Base-by-base conservation (phyloP, 2,329 filamentous ascomycete genomes). In the Ophiostoma quercus region DNA sequence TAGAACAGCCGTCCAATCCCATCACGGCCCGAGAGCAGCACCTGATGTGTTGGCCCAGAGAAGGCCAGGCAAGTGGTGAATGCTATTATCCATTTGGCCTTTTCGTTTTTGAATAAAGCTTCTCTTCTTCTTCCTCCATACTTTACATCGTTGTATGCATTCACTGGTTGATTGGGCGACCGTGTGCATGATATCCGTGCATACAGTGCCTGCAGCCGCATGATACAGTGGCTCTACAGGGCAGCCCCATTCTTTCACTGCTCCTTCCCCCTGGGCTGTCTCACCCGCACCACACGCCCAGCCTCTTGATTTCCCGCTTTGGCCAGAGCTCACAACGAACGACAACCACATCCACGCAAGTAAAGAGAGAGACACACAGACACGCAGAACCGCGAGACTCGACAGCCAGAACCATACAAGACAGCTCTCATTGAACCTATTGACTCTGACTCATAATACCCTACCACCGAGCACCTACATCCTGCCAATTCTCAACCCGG, bases 281-380 rank as follows among this genome's bases (percentile, higher is more conserved):
- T 67, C 66, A 71, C 70, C 65, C 63, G 37, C 68, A 32, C 43
- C 22, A 34, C 51, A 57, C 14, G 16, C 16, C 77, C 77, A 79
- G 74, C 77, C 77, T 78, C 77, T 79, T 75, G 72, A 76, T 76
- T 79, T 77, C 73, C 62, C 71, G 67, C 71, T 16, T 37, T 37
- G 19, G 19, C 37, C 51, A 22, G 9, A 8, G 14, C 22, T 25
- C 54, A 16, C 22, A 34, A 63, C 60, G 29, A 63, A 29, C 32
- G 14, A 37, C 25, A 37, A n/a, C 16, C 60, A 65, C 51, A 57
- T 57, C 22, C 51, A 25, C 47, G n/a, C 47, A 37, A 65, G 57
- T 29, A 25, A 60, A 60, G 25, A 60, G 22, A 19, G 25, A 29
- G 8, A 60, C 22, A 22, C 16, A 62, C 54, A 19, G 25, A 29